Base-by-base conservation (phyloP, 768 basidiomycete genomes). In the Strobilomyces dryophilus region DNA sequence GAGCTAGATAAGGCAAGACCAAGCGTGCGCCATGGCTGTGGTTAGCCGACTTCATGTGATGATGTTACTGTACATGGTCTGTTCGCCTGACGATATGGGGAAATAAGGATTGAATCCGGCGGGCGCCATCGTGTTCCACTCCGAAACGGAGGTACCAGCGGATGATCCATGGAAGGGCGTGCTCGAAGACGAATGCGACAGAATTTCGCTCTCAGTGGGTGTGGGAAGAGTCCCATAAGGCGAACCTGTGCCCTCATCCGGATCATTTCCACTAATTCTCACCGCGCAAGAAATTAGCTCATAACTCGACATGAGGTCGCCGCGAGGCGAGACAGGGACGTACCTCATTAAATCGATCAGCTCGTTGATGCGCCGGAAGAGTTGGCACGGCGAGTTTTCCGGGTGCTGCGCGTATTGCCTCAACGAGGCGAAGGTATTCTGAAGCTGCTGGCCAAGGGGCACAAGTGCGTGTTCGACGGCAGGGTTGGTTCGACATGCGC, bases 91-190 rank as follows among this genome's bases (percentile, higher is more conserved):
- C 40, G 77, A 70, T 54, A 83, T 73, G 32, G 85, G 80, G 64
- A 88, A 88, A 68, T 88, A 88, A 6, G 86, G 75, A 50, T 83
- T 85, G 69, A 84, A 87, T 31, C 79, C 78, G 27, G 79, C 62
- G 21, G 78, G 73, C 35, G 73, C 61, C 65, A 84, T 73, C 52
- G 78, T 73, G 58, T 75, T 79, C 85, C 84, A 85, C 68, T 85
- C 79, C 58, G 82, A 78, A 37, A 79, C 78, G 51, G 80, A 60
- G 53, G 69, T 76, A 61, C 79, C 78, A 65, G 73, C 78, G 54
- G 67, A 67, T 57, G 73, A 66, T 65, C 58, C 69, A 68, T 66
- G 73, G 72, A 73, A 73, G 53, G 70, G 70, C 56, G 70, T 72
- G 37, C 66, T 73, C 54, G 76, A 73, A 45, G 75, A 69, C 49